phyloP scores from a whole-genome alignment of 2,329 filamentous ascomycete species.

The Chaetomiaceae sp. region DNA sequence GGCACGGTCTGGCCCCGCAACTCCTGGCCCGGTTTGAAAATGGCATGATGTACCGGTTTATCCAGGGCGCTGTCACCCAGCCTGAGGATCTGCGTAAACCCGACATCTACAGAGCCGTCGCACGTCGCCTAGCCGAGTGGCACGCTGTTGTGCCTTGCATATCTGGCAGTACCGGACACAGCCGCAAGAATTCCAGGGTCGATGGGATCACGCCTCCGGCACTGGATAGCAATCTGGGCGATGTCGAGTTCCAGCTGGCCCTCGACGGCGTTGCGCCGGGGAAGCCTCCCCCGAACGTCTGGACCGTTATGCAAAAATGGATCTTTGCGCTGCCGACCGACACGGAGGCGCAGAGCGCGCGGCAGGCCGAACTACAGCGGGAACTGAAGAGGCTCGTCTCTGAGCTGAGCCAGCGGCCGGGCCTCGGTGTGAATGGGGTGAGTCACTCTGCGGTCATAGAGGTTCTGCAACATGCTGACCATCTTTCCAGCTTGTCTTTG shows the following conservation, averaged over 20 bases:
- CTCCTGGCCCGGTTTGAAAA: constrained; percentile 92
- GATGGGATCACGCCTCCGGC: constrained; percentile 23
- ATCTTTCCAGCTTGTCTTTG: constrained; percentile 69
- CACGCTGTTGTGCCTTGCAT: constrained; percentile 69
- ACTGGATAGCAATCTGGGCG: constrained; percentile 33
- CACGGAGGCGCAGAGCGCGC: constrained; percentile 63
- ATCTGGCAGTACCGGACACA: constrained; percentile 37
- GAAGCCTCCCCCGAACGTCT: constrained; percentile 78
- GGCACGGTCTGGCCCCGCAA: constrained; percentile 75
- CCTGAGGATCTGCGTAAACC: constrained; percentile 75
- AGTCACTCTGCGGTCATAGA: constrained; percentile 31
- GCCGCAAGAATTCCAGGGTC: constrained; percentile 31
- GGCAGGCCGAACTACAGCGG: constrained; percentile 64
- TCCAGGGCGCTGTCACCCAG: constrained; percentile 73
- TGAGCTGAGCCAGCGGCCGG: constrained; percentile 70
- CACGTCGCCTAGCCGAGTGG: constrained; percentile 84
- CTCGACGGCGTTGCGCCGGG: constrained; percentile 55
- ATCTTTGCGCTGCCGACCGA: constrained; percentile 74
- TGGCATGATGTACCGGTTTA: constrained; percentile 90
- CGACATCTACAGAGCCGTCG: constrained; percentile 76
- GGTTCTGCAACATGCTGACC: background rate
- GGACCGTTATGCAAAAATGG: constrained; percentile 97
- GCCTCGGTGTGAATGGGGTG: constrained; percentile 72
- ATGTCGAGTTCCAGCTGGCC: constrained; percentile 36
- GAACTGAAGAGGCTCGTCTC: constrained; percentile 69